Base-by-base conservation (phyloP, 306 rosid genomes). In the Lablab purpureus region DNA sequence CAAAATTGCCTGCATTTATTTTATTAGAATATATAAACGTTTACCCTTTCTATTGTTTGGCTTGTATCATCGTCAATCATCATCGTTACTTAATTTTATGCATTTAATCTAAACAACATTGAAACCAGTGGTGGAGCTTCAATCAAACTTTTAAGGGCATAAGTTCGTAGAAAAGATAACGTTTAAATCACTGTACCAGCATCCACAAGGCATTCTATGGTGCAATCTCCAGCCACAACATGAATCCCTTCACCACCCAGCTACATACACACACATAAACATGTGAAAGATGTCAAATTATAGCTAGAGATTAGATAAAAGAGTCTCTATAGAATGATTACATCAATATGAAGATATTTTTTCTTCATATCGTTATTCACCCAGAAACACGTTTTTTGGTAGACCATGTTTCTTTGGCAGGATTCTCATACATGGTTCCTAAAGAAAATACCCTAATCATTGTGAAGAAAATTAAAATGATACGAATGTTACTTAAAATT, bases 81-180 rank as follows among this genome's bases (percentile, higher is more conserved):
- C 19, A 32, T 71, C 76, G 10, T 28, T 50, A n/a, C n/a, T 27
- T 47, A 47, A 47, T 7, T 7, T 6, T 49, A 18, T n/a, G 28
- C 3, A 9, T 5, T 30, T 73, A 22, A 37, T 54, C 19, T 12
- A 54, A 34, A 54, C 13, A 19, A 3, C 55, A 21, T 36, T 36
- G 23, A 73, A 73, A 70, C 10, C 14, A 10, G 65, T 18, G 77
- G 49, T 4, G 36, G 52, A 52, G 77, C 66, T 52, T 73, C 22
- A 52, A 73, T 73, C 21, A 67, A 67, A 67, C 14, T 19, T 11
- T 40, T 10, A 2, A 66, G 50, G 71, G 18, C 70, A 64, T 37
- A 10, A 40, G 71, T 66, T 66, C 2, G 21, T 40, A 66, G 49
- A 43, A 19, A 66, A 19, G 10, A 18, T 18, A 5, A 32, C 12